These are phyloP conservation scores for Cercospora zeina DNA, from an alignment of 2,329 filamentous ascomycete genomes.

Conservation along the genomic window DNA sequence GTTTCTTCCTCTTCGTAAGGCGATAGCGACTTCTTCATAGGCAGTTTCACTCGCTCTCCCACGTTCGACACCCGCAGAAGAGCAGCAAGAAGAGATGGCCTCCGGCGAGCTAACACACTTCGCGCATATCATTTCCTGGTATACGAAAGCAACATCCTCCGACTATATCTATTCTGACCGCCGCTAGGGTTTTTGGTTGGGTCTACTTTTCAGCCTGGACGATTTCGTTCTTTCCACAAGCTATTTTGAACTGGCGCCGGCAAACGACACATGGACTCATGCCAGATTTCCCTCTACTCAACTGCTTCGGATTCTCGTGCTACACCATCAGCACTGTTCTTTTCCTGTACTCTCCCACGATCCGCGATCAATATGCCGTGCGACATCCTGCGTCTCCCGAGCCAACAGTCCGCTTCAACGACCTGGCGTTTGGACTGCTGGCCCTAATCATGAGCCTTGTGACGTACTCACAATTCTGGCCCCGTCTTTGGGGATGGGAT, in stretches of 20 bases:
- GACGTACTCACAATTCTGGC: constrained; percentile 75
- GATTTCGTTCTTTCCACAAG: constrained; percentile 88
- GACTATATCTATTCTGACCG: background rate
- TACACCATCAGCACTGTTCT: constrained; percentile 71
- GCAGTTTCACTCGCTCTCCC: background rate
- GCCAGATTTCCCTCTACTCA: constrained; percentile 82
- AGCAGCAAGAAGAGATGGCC: constrained; percentile 1
- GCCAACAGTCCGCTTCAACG: constrained; percentile 85
- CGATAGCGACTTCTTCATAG: background rate
- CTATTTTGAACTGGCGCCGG: constrained; percentile 73
- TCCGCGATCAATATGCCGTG: constrained; percentile 79
- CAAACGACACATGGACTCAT: constrained; percentile 79
- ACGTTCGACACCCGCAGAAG: background rate
- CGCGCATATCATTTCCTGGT: constrained; percentile 27
- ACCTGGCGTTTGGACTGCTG: constrained; percentile 83
- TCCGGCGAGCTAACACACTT: constrained; percentile 8
- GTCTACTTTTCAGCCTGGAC: constrained; percentile 58
- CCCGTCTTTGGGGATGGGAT: constrained; percentile 72
- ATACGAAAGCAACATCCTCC: background rate
- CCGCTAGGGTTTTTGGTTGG: constrained; percentile 36
- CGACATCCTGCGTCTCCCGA: constrained; percentile 71
- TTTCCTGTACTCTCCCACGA: constrained; percentile 75
- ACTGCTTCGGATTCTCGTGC: constrained; percentile 68
- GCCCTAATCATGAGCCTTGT: constrained; percentile 71
- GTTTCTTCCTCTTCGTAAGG: background rate